A percentile compares a stretch with the other conserved stretches of the same genome.
phyloP scores from a whole-genome alignment of 2,329 filamentous ascomycete species.

The Blumeria graminis region DNA sequence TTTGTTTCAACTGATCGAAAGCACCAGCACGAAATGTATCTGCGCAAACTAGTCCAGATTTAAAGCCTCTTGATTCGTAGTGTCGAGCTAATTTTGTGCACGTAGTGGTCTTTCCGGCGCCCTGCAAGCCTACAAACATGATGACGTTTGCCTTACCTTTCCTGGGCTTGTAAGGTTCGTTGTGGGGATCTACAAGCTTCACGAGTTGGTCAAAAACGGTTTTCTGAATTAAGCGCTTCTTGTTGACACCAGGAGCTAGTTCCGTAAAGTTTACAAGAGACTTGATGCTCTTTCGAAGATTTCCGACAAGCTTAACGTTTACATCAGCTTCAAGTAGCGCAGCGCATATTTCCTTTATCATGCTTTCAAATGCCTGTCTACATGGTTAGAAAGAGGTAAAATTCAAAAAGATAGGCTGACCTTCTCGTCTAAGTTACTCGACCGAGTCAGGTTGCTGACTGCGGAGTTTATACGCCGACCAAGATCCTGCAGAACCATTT shows the following conservation, averaged over 20 bases:
- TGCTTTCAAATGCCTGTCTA: constrained; percentile 71
- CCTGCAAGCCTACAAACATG: constrained; percentile 97
- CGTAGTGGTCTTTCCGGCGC: constrained; percentile 91
- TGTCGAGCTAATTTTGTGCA: constrained; percentile 92
- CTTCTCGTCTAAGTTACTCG: constrained; percentile 91
- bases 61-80: constrained; percentile 85
- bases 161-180: constrained; percentile 86
- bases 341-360: constrained; percentile 95
- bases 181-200: constrained; percentile 82
- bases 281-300: constrained; percentile 82
- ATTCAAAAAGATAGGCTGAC: constrained; percentile 20
- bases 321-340: constrained; percentile 88
- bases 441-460: constrained; percentile 76
- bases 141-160: constrained; percentile 93
- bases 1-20: constrained; percentile 96
- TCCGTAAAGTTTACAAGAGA: constrained; percentile 84
- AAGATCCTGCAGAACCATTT: constrained; percentile 96
- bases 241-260: constrained; percentile 75
- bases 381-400: neutral
- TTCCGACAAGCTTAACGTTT: constrained; percentile 79
- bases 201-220: constrained; percentile 94
- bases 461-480: constrained; percentile 96
- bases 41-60: constrained; percentile 80
- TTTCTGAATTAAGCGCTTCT: constrained; percentile 95
- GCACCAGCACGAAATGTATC: constrained; percentile 97